Conservation (phyloP, 495 filamentous ascomycete genomes). For the Hypoxylon intermedium region DNA sequence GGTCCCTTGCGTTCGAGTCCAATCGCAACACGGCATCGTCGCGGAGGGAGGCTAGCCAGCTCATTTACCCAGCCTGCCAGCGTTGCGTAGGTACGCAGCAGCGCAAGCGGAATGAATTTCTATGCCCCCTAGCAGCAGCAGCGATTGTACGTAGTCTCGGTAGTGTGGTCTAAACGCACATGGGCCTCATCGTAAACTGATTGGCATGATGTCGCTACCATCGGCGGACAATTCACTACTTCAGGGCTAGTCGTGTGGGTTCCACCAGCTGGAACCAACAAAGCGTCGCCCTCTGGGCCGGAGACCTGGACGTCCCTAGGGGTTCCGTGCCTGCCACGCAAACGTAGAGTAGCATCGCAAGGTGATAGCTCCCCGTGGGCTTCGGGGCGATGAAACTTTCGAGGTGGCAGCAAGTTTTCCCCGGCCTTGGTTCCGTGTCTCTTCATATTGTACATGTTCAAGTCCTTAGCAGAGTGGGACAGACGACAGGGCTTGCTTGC, state of each 20-base stretch:
- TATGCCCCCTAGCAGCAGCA: too few species aligned
- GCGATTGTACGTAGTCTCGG: too few species aligned
- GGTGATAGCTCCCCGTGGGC: constrained; percentile 23
- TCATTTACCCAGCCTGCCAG: constrained; percentile 19
- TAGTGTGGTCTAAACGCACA: too few species aligned
- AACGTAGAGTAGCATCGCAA: constrained; percentile 21
- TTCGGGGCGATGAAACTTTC: constrained; percentile 31
- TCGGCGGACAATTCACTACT: constrained; percentile 32
- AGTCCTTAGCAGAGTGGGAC: constrained; percentile 15
- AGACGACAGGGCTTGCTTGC: constrained; percentile 20
- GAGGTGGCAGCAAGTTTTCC: constrained; percentile 8
- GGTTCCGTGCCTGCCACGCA: constrained; percentile 4
- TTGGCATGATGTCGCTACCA: constrained; percentile 7
- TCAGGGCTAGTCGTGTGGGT: constrained; percentile 31
- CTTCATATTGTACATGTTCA: constrained; percentile 5
- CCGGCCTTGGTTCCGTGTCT: constrained; percentile 18
- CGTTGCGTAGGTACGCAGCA: constrained; percentile 25
- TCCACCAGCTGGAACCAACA: constrained; percentile 3
- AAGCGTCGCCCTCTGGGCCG: constrained; percentile 5
- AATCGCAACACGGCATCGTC: constrained; percentile 13
- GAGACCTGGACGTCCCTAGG: not conserved
- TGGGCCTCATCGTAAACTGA: not conserved
- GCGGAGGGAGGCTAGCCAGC: too few species aligned
- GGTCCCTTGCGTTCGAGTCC: constrained; percentile 30
- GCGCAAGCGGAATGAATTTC: not conserved